A percentile compares a stretch with the other conserved stretches of the same genome.
Evolutionary conservation across 2,329 filamentous ascomycete species (phyloP).

Genomic region (Parascedosporium putredinis): DNA sequence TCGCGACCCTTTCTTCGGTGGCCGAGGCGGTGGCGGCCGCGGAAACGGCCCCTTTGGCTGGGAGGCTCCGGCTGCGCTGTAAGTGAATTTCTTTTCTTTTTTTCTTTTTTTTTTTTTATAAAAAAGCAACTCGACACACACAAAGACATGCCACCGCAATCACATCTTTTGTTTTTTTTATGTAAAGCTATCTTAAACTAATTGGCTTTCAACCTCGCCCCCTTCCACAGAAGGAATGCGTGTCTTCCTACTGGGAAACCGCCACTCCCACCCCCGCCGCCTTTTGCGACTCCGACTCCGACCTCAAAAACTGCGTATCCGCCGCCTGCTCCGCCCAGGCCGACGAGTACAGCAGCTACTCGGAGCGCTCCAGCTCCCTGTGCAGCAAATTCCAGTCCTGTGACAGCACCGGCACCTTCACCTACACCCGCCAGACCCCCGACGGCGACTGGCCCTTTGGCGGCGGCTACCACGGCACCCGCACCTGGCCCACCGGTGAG

Average conservation of each 20-base stretch:
- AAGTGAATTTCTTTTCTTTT: too few relatives aligned
- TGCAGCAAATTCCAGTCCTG: constrained; percentile 15
- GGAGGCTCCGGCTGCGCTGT: constrained; percentile 10
- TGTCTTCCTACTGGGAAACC: constrained; percentile 17
- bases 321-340: constrained; percentile 14
- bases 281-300: constrained; percentile 13
- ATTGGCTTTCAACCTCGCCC: too few relatives aligned
- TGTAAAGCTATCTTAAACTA: too few relatives aligned
- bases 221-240: constrained; percentile 13
- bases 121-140: too few relatives aligned
- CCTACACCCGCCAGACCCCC: constrained; percentile 14
- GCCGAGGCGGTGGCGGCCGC: constrained; percentile 8
- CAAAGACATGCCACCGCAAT: too few relatives aligned
- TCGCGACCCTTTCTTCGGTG: constrained; percentile 8
- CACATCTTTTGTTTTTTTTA: too few relatives aligned
- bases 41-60: constrained; percentile 6
- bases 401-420: constrained; percentile 15
- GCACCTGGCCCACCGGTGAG: constrained; percentile 11
- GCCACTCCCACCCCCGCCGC: constrained; percentile 15
- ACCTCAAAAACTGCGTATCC: constrained; percentile 14
- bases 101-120: too few relatives aligned
- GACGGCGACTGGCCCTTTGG: constrained; percentile 9
- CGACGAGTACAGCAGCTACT: constrained; percentile 13
- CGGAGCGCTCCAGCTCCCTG: constrained; percentile 14
- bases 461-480: constrained; percentile 10